These are phyloP conservation scores for Taxillus chinensis DNA, from an alignment of 164 flowering plant genomes.

Conservation along the genomic window DNA sequence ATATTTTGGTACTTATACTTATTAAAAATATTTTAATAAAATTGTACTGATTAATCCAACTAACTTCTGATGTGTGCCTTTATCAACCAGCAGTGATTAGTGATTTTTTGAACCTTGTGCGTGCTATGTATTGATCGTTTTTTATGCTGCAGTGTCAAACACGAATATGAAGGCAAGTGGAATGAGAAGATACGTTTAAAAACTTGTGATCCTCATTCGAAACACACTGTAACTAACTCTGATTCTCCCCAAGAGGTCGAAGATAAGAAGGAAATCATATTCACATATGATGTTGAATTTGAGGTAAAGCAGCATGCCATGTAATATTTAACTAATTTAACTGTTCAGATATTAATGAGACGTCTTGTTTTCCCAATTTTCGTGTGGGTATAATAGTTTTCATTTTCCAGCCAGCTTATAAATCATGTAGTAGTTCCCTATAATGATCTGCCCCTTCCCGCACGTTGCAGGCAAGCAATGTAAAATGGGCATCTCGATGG, in stretches of 20 bases:
- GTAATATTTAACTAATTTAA: background rate
- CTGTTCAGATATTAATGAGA: no score
- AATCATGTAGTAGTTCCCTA: background rate
- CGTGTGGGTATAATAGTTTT: no score
- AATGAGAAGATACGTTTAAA: conserved; percentile 49
- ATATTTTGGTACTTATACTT: no score
- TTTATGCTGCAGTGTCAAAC: conserved; percentile 54
- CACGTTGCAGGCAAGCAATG: conserved; percentile 43
- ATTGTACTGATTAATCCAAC: no score
- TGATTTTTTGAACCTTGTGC: no score
- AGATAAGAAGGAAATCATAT: conserved; percentile 67
- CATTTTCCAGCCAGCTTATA: no score
- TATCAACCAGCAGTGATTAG: no score
- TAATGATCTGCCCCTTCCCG: background rate
- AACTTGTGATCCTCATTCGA: conserved; percentile 88
- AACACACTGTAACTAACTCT: conserved; percentile 45
- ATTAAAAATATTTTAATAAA: no score
- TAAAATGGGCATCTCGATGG: conserved; percentile 93
- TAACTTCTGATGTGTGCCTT: no score
- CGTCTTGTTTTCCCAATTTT: background rate
- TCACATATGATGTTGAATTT: conserved; percentile 89
- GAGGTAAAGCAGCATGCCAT: conserved; percentile 29
- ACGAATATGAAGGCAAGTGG: conserved; percentile 82
- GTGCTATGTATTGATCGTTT: conserved; percentile 2
- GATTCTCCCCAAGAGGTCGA: conserved; percentile 83